Conservation (phyloP, 257 asterid species). For the Cruciata laevipes region DNA sequence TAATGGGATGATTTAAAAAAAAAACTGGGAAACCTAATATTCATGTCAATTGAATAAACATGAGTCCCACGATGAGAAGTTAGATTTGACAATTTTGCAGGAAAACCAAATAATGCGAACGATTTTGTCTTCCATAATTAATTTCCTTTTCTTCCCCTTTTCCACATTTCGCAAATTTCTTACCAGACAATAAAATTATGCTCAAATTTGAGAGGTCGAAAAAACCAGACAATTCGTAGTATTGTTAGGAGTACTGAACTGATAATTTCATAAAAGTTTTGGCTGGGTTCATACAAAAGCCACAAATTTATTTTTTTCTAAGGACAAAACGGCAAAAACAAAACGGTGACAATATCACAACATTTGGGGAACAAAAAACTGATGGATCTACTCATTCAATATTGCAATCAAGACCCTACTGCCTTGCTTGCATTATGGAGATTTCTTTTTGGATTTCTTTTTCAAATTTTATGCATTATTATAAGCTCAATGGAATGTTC, state of each 20-base stretch:
- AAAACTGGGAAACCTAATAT: background rate
- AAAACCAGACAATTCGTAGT: background rate
- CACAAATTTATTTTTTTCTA: background rate
- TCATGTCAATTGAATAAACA: background rate
- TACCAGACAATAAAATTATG: background rate
- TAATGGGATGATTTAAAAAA: background rate
- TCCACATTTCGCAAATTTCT: background rate
- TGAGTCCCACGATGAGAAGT: conserved; percentile 19
- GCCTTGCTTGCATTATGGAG: background rate
- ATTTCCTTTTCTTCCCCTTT: conserved; percentile 1
- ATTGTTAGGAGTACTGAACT: background rate
- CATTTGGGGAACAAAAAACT: conserved; percentile 6
- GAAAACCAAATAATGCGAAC: conserved; percentile 14
- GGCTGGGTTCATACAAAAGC: background rate
- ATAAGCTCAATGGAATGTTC: background rate
- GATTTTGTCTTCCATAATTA: conserved; percentile 19
- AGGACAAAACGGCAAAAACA: conserved; percentile 7
- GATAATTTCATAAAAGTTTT: background rate
- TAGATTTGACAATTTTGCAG: conserved; percentile 21
- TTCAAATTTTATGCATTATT: background rate
- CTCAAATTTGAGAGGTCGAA: background rate
- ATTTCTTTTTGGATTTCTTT: background rate
- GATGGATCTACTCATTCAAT: background rate
- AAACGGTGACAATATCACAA: conserved; percentile 1
- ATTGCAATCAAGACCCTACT: background rate